These are phyloP conservation scores for Trypanosoma congolense DNA, from an alignment of 208 protist genomes.

Conservation along the genomic window DNA sequence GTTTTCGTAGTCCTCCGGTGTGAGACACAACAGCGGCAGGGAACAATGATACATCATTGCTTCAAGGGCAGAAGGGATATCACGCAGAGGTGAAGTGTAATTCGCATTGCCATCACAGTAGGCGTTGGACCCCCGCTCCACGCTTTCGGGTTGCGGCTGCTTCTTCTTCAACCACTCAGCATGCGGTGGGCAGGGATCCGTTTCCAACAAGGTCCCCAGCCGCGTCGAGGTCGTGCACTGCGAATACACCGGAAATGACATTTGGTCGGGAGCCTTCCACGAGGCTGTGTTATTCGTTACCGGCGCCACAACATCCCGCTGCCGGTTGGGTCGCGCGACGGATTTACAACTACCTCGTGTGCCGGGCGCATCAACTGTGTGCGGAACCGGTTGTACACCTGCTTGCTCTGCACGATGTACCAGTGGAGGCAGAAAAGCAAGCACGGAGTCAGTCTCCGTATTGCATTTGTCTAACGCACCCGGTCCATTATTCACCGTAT, in stretches of 20 bases:
- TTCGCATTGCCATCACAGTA: neutral
- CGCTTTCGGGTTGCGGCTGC: neutral
- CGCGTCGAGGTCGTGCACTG: too few species aligned
- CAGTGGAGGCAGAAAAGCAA: conserved; percentile 28
- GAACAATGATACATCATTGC: conserved; percentile 39
- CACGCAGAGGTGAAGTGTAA: conserved; percentile 9
- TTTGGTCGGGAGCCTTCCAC: too few species aligned
- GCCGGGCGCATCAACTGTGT: neutral
- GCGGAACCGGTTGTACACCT: neutral
- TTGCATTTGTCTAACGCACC: neutral
- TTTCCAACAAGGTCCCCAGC: too few species aligned
- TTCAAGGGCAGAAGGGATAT: conserved; percentile 28
- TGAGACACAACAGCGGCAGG: conserved; percentile 38
- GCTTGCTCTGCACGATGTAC: conserved; percentile 12
- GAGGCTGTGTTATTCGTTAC: too few species aligned
- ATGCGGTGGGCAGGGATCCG: too few species aligned
- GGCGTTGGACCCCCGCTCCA: neutral
- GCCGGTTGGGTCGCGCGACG: too few species aligned
- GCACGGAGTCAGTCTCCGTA: neutral
- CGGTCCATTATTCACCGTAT: neutral
- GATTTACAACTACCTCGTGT: neutral
- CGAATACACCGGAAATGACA: too few species aligned
- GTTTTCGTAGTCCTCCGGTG: conserved; percentile 31
- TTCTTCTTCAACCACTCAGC: too few species aligned
- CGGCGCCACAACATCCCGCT: too few species aligned